Evolutionary conservation across 2,329 filamentous ascomycete genomes (phyloP).

Genomic region (Calonectria fujianensis): DNA sequence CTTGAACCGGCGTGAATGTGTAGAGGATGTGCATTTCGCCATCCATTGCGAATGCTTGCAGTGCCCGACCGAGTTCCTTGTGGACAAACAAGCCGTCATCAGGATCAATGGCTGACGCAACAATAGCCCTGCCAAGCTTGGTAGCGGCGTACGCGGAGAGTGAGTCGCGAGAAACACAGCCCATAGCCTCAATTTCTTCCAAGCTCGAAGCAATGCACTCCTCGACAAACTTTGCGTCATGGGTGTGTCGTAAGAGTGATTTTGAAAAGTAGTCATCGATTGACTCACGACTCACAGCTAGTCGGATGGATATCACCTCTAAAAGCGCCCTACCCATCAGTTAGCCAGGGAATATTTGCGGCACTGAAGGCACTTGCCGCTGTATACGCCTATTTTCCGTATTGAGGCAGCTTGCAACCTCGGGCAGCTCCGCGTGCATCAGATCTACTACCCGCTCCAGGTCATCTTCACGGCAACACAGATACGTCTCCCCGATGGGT

Average conservation of each 20-base stretch:
- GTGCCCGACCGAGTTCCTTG: slow-evolving; percentile 79
- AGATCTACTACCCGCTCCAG: slow-evolving; percentile 81
- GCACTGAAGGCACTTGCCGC: slow-evolving; percentile 64
- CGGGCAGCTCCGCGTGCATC: slow-evolving; percentile 83
- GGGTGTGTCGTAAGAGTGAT: slow-evolving; percentile 79
- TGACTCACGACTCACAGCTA: slow-evolving; percentile 79
- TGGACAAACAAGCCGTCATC: slow-evolving; percentile 85
- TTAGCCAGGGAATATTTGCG: slow-evolving; percentile 38
- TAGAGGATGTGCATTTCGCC: slow-evolving; percentile 88
- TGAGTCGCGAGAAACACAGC: slow-evolving; percentile 72
- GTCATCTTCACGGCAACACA: slow-evolving; percentile 82
- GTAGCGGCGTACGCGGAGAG: slow-evolving; percentile 76
- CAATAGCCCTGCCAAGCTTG: slow-evolving; percentile 80
- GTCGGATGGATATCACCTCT: slow-evolving; percentile 80
- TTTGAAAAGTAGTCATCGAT: slow-evolving; percentile 81
- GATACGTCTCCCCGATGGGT: slow-evolving; percentile 84
- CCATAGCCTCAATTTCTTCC: slow-evolving; percentile 72
- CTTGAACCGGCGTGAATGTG: slow-evolving; percentile 83
- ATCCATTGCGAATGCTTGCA: slow-evolving; percentile 86
- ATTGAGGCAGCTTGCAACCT: slow-evolving; percentile 80
- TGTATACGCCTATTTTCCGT: slow-evolving; percentile 81
- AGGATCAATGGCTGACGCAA: slow-evolving; percentile 82
- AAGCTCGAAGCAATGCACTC: slow-evolving; percentile 76
- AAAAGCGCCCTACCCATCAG: slow-evolving; percentile 75
- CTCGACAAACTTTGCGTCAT: slow-evolving; percentile 69